phyloP scores from a whole-genome alignment of 2,329 filamentous ascomycete species.

The Periconia sp. region DNA sequence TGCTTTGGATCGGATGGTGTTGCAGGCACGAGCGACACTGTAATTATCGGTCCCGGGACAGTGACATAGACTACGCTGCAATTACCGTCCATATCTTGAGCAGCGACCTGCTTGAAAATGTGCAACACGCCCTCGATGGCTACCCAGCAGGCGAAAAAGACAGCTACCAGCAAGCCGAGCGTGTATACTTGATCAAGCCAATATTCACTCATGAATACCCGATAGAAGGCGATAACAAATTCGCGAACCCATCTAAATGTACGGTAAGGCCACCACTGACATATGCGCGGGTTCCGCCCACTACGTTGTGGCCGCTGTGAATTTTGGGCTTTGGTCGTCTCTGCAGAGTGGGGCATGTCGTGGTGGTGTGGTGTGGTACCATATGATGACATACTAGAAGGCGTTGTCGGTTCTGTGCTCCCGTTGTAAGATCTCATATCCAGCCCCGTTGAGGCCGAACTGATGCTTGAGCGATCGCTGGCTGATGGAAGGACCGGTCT shows the following conservation, averaged over 20 bases:
- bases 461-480: constrained; percentile 4
- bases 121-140: constrained; percentile 26
- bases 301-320: background rate
- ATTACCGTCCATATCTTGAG: constrained; percentile 28
- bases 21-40: constrained; percentile 35
- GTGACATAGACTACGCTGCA: constrained; percentile 44
- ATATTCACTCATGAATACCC: constrained; percentile 11
- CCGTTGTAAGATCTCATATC: constrained; percentile 1
- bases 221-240: constrained; percentile 15
- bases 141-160: constrained; percentile 22
- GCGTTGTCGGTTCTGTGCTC: background rate
- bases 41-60: constrained; percentile 40
- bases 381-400: constrained; percentile 11
- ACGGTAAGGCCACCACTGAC: constrained; percentile 33
- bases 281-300: constrained; percentile 7
- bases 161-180: constrained; percentile 11
- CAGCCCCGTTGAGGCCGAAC: background rate
- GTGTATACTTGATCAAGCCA: constrained; percentile 23
- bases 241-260: constrained; percentile 14
- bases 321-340: background rate
- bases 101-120: constrained; percentile 28
- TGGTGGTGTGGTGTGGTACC: background rate
- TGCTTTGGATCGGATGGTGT: constrained; percentile 28
- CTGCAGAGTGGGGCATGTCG: background rate
- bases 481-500: background rate